Percentiles rank a stretch among this genome's conserved stretches.
These are phyloP conservation scores for Dryas alaskensis DNA, from an alignment of 306 rosid genomes.

Conservation along the genomic window DNA sequence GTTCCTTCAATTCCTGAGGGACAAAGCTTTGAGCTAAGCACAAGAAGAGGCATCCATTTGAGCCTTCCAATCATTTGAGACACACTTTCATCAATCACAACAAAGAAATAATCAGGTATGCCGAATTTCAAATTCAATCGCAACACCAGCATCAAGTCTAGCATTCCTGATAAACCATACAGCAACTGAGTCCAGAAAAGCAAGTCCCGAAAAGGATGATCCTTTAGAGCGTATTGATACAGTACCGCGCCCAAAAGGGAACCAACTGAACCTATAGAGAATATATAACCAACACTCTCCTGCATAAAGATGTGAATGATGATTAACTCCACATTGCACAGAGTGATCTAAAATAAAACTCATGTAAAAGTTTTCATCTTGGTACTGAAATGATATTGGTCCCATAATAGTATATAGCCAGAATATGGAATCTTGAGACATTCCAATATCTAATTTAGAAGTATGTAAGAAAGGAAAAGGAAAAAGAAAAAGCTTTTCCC, in stretches of 20 bases:
- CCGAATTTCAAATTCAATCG: conserved; percentile 66
- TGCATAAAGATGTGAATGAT: conserved; percentile 37
- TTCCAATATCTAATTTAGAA: no score
- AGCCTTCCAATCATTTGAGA: conserved; percentile 71
- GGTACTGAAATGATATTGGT: no score
- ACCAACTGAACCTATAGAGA: conserved; percentile 80
- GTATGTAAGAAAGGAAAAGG: no score
- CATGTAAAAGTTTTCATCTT: background rate
- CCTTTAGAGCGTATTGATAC: conserved; percentile 80
- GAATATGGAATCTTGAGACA: no score
- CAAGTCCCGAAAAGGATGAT: conserved; percentile 77
- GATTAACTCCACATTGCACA: conserved; percentile 12
- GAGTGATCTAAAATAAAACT: background rate
- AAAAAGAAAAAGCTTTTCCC: no score
- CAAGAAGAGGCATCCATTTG: conserved; percentile 99
- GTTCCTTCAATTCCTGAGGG: conserved; percentile 93
- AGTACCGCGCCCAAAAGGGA: conserved; percentile 83
- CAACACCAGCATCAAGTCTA: conserved; percentile 65
- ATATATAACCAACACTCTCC: conserved; percentile 82
- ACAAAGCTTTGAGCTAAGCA: conserved; percentile 88
- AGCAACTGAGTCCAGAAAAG: conserved; percentile 91
- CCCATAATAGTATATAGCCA: no score
- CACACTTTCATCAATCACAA: conserved; percentile 76
- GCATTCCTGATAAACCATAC: conserved; percentile 77
- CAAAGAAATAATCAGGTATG: conserved; percentile 80